Evolutionary conservation across 495 filamentous ascomycete species (phyloP), one percentile per base, ranked within the genome.

Genomic region (Opeltia flavorubescens): DNA sequence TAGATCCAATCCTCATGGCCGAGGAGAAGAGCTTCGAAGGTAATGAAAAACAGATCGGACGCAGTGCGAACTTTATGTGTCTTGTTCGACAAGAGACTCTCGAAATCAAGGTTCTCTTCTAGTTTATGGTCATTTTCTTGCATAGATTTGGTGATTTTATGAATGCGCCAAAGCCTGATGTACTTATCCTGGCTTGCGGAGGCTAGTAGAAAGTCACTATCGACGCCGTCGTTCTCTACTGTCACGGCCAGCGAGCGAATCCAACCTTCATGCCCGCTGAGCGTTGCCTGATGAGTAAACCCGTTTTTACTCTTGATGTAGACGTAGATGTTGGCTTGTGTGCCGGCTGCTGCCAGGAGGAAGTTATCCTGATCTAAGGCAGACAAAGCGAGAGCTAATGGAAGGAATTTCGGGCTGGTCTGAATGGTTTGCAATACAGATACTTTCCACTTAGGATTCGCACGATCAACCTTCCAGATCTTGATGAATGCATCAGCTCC

Each of bases 1-100:
- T 93, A 95, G 21, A 99, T 85, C 91, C 91, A 99, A 56, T 99
- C 91, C 54, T 99, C 91, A 56, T 96, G 93, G 17, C 93, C 91
- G 21, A 96, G 77, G 7, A 99, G 74, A 11, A 99, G 70, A 5
- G 93, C 93, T 64, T 96, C 93, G 50, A 96, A 96, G 0, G 88
- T 95, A 39, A 94, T 68, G 25, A 81, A 86, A 62, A 81, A 94
- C 29, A 67, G 76, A 1, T 62, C 66, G 0, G 67, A 67, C 17
- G 61, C 61, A 25, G 79, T 70, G 51, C 79, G 68, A 24, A 86
- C 72, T 29, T 68, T 70, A 60, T 95, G 86, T 3, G 83, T 81
- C 64, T 94, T 96, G 61, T 95, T 95, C 1, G 85, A 88, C 0
- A 93, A 67, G 2, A 70, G 70, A 52, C 72, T 67, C 53, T 76